Evolutionary conservation across 78 protist genomes (phyloP).

Genomic region (Dictyostelium citrinum): DNA sequence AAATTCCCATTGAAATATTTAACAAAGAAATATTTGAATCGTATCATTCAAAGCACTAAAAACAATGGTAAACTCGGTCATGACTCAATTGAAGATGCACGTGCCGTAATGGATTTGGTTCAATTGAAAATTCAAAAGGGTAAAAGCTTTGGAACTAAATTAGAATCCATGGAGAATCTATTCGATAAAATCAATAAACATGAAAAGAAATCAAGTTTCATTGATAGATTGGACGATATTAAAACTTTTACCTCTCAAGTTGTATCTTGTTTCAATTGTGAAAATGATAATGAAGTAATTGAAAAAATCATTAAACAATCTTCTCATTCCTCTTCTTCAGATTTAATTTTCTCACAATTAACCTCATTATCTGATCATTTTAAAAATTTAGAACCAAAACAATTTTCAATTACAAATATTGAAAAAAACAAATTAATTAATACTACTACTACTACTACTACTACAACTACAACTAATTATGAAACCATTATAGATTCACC

Average conservation of each 20-base stretch:
- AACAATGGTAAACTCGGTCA: constrained; percentile 24
- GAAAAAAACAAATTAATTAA: neutral
- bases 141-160: constrained; percentile 39
- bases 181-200: constrained; percentile 5
- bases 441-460: neutral
- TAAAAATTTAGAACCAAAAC: neutral
- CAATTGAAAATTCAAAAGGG: constrained; percentile 68
- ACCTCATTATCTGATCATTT: constrained; percentile 4
- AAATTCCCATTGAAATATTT: constrained; percentile 60
- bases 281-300: constrained; percentile 1
- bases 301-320: constrained; percentile 19
- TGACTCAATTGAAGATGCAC: constrained; percentile 68
- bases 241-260: constrained; percentile 9
- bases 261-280: constrained; percentile 31
- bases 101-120: constrained; percentile 63
- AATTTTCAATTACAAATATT: neutral
- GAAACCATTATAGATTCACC: neutral
- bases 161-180: neutral
- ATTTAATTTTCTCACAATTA: constrained; percentile 30
- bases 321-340: neutral
- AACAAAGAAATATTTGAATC: constrained; percentile 37
- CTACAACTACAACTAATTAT: neutral
- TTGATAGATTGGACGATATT: constrained; percentile 40
- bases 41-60: constrained; percentile 34
- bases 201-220: constrained; percentile 13